Base-by-base conservation (phyloP, 2,329 filamentous ascomycete species). In the Ophiostoma tasmaniense region DNA sequence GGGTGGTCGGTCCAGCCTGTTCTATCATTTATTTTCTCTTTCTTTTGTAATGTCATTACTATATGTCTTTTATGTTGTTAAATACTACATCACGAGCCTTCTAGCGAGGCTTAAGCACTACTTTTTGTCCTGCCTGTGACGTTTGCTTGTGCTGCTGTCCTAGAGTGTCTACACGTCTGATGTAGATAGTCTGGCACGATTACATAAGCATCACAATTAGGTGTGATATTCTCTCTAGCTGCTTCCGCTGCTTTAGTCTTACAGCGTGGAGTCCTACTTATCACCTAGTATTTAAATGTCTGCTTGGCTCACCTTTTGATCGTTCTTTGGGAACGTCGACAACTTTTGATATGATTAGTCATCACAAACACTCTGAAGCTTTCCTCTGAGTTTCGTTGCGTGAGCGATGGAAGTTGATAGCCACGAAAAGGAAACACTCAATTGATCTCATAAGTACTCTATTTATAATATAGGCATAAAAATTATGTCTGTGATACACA, bases 41-140 rank as follows among this genome's bases (percentile, higher is more conserved):
- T 66, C 64, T 28, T 45, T 66, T 66, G 64, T 42, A 13, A 37
- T 62, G 30, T 45, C 62, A 64, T 42, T 66, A 45, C 35, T 35
- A 39, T 45, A 66, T 66, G 64, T 42, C n/a, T 25, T 66, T 25
- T 64, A 64, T 33, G 61, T 22, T 33, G 3, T 22, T 37, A 22
- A 62, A 64, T 64, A 64, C 33, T 17, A 64, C 25, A 37, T 64
- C n/a, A 37, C 5, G 33, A 22, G 61, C 61, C 61, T 64, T 33
- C 5, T n/a, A 11, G 35, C 28, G 30, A 10, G 61, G 61, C 33
- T 4, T 10, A 10, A 42, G 62, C 33, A 64, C 25, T 66, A 20
- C 35, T 45, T 45, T 45, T 7, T n/a, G 11, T n/a, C 7, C 17
- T 39, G 2, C 7, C n/a, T n/a, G n/a, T n/a, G n/a, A n/a, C n/a